phyloP scores from a whole-genome alignment of 352 stramenopile genomes.

The Phytophthora hybrid region DNA sequence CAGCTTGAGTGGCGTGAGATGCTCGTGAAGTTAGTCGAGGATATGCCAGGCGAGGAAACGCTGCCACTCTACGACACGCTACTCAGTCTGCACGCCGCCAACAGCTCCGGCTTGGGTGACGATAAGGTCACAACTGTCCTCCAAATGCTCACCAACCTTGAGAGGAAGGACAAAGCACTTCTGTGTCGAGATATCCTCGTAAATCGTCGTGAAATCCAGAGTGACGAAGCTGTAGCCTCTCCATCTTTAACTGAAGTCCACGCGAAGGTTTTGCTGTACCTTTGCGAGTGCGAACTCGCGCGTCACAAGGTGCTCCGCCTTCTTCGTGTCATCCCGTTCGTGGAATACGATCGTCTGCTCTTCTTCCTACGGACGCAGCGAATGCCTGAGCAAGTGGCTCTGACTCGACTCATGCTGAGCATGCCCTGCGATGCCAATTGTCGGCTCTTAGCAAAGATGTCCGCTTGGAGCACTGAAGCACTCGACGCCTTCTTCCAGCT shows the following conservation, averaged over 20 bases:
- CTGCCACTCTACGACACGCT: slow-evolving; percentile 55
- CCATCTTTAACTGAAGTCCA: slow-evolving; percentile 21
- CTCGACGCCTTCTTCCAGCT: slow-evolving; percentile 77
- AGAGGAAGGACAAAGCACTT: slow-evolving; percentile 48
- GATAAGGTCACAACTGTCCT: slow-evolving; percentile 43
- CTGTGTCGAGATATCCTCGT: slow-evolving; percentile 48
- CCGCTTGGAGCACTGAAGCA: slow-evolving; percentile 41
- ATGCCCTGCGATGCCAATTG: slow-evolving; percentile 56
- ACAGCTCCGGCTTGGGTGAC: neutral
- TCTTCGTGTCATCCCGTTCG: slow-evolving; percentile 44
- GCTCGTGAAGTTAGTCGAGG: slow-evolving; percentile 55
- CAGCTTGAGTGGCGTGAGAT: slow-evolving; percentile 31
- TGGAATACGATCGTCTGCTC: slow-evolving; percentile 47
- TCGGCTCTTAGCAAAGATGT: slow-evolving; percentile 57
- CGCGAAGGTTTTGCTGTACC: slow-evolving; percentile 51
- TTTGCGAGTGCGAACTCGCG: slow-evolving; percentile 50
- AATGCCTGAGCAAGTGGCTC: slow-evolving; percentile 59
- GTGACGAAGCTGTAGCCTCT: slow-evolving; percentile 1
- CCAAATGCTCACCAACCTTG: slow-evolving; percentile 48
- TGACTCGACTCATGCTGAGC: slow-evolving; percentile 71
- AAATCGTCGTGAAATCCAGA: slow-evolving; percentile 7
- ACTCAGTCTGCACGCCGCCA: slow-evolving; percentile 28
- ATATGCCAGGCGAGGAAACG: slow-evolving; percentile 49
- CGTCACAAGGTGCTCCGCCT: slow-evolving; percentile 64
- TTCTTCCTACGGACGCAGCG: slow-evolving; percentile 65